These are phyloP conservation scores for Dillenia suffruticosa DNA, from an alignment of 164 flowering plant genomes.

Conservation along the genomic window DNA sequence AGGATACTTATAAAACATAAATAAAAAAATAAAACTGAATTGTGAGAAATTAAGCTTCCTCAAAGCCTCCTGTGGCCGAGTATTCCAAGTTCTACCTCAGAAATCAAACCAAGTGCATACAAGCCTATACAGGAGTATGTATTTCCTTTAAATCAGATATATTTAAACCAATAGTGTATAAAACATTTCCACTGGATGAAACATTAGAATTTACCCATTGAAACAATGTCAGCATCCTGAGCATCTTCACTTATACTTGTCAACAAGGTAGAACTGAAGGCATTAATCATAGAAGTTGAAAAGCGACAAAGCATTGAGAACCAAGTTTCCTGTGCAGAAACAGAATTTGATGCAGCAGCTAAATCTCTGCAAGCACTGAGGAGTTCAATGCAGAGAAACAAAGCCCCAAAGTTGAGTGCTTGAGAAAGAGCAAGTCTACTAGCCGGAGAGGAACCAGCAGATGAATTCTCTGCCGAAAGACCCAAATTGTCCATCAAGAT, in stretches of 20 bases:
- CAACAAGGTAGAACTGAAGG: constrained; percentile 35
- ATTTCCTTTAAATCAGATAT: no score
- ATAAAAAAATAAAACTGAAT: no score
- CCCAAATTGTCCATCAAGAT: constrained; percentile 46
- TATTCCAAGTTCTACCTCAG: no score
- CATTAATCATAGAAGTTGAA: constrained; percentile 34
- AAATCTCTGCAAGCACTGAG: constrained; percentile 66
- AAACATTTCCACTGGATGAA: background rate
- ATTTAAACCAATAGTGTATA: background rate
- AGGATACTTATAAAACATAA: no score
- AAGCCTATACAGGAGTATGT: no score
- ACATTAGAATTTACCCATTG: constrained; percentile 41
- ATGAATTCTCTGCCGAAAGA: constrained; percentile 18
- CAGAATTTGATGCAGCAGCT: constrained; percentile 20
- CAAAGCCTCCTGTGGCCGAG: no score
- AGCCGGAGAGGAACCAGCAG: constrained; percentile 10
- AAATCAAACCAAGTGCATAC: no score
- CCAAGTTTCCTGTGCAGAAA: constrained; percentile 33
- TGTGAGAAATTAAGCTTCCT: no score
- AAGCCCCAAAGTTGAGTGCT: constrained; percentile 46
- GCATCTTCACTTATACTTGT: constrained; percentile 16
- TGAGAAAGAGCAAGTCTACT: constrained; percentile 8
- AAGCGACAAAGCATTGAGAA: constrained; percentile 36
- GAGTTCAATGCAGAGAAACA: constrained; percentile 68
- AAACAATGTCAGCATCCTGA: constrained; percentile 28